Evolutionary conservation across 2,329 filamentous ascomycete species (phyloP), one percentile per base, ranked within the genome.

Genomic region (Lizonia empirigonia): DNA sequence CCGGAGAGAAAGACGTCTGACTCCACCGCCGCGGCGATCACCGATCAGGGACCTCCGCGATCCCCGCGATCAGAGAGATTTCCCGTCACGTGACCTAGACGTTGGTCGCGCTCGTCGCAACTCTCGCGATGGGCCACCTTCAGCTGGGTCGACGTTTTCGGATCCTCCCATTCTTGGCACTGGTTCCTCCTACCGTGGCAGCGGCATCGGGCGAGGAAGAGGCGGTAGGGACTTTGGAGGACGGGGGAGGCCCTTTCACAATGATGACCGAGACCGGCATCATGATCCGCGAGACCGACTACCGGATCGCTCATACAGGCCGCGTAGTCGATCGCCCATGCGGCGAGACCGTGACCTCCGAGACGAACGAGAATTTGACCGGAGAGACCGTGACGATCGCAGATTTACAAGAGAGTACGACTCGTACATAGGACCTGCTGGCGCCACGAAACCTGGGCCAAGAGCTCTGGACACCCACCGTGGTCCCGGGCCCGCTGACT

Each of bases 41-140:
- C 88, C 89, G 10, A 79, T 79, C 10, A 80, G 81, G 19, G 79
- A 74, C 27, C 69, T 71, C 46, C 72, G 86, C 58, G 86, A 89
- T 37, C 69, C 71, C 50, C 74, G 86, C 58, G 86, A 89, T 65
- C 85, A 84, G 53, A 81, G 87, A 63, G 85, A 88, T 49, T 74
- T 75, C 55, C 68, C 76, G 1, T 85, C 85, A 0, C 77, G 85
- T 24, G 85, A 84, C 37, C 76, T 88, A 6, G 88, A 91, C 58
- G 79, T 85, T 7, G 85, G 86, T 50, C 81, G 88, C 50, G 83
- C 85, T 15, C 80, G 88, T 45, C 80, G 88, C 37, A 85, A 82
- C 13, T 90, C 88, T 7, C 80, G 89, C 63, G 89, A 92, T 63
- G 88, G 88, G 0, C 87, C 88, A 9, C 81, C 85, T 18, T 89